These are phyloP conservation scores for Vanrija sp. DNA, from an alignment of 1,284 basidiomycete genomes.

Conservation along the genomic window DNA sequence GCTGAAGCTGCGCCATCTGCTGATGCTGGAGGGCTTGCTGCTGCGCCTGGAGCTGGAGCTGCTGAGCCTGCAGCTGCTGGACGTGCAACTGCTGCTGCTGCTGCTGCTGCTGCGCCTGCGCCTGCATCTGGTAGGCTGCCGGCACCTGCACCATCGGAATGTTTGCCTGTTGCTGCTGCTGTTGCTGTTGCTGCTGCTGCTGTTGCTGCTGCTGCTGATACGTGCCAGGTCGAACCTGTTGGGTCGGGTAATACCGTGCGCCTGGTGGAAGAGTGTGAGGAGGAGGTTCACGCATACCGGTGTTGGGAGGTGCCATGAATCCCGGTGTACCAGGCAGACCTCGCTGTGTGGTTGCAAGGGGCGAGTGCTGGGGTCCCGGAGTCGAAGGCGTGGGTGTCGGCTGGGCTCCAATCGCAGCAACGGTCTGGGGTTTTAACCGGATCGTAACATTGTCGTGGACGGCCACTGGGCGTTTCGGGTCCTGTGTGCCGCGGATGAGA, in stretches of 20 bases:
- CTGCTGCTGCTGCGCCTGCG: background rate
- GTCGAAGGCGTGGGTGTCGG: conserved; percentile 1
- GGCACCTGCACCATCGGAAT: background rate
- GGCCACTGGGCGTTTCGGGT: conserved; percentile 38
- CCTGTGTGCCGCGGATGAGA: conserved; percentile 37
- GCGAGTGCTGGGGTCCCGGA: conserved; percentile 3
- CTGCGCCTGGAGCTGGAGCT: background rate
- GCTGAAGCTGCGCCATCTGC: no score
- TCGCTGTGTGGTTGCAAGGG: conserved; percentile 8
- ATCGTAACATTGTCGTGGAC: conserved; percentile 33
- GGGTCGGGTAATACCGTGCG: background rate
- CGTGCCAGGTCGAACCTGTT: background rate
- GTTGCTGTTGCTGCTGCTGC: background rate
- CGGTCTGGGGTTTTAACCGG: conserved; percentile 10
- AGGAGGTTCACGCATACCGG: conserved; percentile 13
- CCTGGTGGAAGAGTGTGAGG: conserved; percentile 12
- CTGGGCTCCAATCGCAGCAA: conserved; percentile 9
- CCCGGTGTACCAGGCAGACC: conserved; percentile 3
- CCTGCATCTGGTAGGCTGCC: background rate
- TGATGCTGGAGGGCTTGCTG: no score
- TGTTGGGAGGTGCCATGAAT: conserved; percentile 6
- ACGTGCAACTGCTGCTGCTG: background rate
- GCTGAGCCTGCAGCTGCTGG: background rate
- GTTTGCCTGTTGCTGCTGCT: background rate
- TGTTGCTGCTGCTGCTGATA: background rate